Percentiles rank a stretch among this genome's conserved stretches.
Evolutionary conservation across 192 early-diverging fungal genomes (phyloP).

Genomic region (Coemansia sp.): DNA sequence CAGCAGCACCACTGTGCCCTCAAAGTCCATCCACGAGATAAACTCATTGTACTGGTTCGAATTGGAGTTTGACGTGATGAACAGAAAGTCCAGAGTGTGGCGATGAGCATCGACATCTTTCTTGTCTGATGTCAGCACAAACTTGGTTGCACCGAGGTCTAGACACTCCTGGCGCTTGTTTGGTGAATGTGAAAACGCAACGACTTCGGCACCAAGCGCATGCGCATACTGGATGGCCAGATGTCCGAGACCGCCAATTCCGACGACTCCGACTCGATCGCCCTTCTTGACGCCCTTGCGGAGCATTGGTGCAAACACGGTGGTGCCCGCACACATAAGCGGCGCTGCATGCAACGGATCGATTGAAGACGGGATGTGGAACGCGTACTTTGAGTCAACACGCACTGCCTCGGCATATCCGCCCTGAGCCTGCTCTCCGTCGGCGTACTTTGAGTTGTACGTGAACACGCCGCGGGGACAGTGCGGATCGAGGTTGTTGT

Average conservation of each 20-base stretch:
- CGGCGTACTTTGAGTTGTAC: conserved; percentile 57
- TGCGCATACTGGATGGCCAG: conserved; percentile 67
- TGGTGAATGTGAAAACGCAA: conserved; percentile 60
- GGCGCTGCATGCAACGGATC: conserved; percentile 65
- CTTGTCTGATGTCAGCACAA: conserved; percentile 41
- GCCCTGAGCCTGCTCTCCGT: conserved; percentile 57
- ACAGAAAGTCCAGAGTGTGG: conserved; percentile 34
- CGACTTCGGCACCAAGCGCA: conserved; percentile 54
- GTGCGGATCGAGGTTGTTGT: conserved; percentile 41
- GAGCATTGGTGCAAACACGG: conserved; percentile 71
- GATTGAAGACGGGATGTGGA: conserved; percentile 60
- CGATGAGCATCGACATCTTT: conserved; percentile 24
- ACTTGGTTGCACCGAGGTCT: conserved; percentile 60
- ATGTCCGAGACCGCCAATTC: conserved; percentile 79
- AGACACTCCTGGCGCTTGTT: conserved; percentile 59
- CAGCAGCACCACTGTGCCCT: conserved; percentile 67
- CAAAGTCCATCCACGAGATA: conserved; percentile 55
- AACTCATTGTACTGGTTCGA: conserved; percentile 54
- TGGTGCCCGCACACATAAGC: conserved; percentile 79
- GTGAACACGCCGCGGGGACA: conserved; percentile 54
- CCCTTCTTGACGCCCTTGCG: conserved; percentile 63
- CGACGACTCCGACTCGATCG: conserved; percentile 68
- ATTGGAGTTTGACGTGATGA: conserved; percentile 31
- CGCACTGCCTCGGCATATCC: conserved; percentile 66
- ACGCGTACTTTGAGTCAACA: conserved; percentile 61